Evolutionary conservation across 2,329 filamentous ascomycete species (phyloP), one percentile per base, ranked within the genome.

Genomic region (Pyrenochaeta sp.): DNA sequence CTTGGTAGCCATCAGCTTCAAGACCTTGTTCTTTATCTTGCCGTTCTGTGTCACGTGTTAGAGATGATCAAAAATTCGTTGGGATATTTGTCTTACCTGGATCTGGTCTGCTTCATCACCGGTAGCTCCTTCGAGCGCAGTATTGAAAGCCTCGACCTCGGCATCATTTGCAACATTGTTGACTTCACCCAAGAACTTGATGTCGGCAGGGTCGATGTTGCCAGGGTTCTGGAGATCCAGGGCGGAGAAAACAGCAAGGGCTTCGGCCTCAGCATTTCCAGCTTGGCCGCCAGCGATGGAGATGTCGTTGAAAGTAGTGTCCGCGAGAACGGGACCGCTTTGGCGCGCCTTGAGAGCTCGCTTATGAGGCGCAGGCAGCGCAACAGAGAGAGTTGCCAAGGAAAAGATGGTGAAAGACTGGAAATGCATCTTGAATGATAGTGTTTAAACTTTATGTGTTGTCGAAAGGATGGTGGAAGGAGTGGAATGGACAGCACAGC

Each of bases 21-120:
- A 67, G 17, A 84, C 79, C 72, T 83, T 83, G 72, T 83, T 83
- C 75, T 83, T 82, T 59, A 76, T 83, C 71, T 83, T 83, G 56
- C 81, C 80, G 36, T 73, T 73, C 68, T 80, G 71, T 8, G n/a
- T 4, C 3, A 10, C 11, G 8, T 9, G 34, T 45, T 26, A 53
- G 45, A n/a, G n/a, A n/a, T n/a, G n/a, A n/a, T n/a, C 19, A 22
- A 7, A 10, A 27, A 17, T 14, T 9, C 4, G 6, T 34, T n/a
- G n/a, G n/a, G n/a, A n/a, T n/a, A n/a, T n/a, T n/a, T n/a, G n/a
- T 51, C 49, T 8, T 48, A 63, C 61, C 44, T 60, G 42, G 11
- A 83, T 71, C 8, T 78, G 77, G 26, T 71, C 75, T 0, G 71
- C 74, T 2, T 71, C 67, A 14, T 67, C 70, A 19, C 66, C 66